A percentile compares a stretch with the other conserved stretches of the same genome.
These are phyloP conservation scores for Fusarium sp. DNA, from an alignment of 2,329 filamentous ascomycete species.

Conservation along the genomic window DNA sequence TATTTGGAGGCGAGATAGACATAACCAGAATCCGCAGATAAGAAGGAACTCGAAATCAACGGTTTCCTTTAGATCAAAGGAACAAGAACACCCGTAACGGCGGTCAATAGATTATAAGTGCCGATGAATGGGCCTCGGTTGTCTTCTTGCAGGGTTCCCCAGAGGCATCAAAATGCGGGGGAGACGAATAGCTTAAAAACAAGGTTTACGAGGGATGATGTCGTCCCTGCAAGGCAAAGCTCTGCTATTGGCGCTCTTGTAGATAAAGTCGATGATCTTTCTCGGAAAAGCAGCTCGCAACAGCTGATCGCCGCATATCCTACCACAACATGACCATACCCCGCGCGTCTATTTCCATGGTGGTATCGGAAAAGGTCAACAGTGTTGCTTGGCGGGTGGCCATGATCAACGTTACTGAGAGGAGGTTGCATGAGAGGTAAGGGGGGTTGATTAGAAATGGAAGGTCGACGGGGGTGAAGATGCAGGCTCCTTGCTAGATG, in stretches of 20 bases:
- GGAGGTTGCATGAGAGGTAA: background rate
- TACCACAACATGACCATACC: background rate
- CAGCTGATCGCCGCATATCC: background rate
- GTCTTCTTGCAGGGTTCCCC: constrained; percentile 14
- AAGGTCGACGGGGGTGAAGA: background rate
- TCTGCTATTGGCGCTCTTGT: constrained; percentile 1
- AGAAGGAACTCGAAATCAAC: background rate
- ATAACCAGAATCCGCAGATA: background rate
- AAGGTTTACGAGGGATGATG: constrained; percentile 7
- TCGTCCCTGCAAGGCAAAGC: background rate
- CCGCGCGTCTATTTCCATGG: background rate
- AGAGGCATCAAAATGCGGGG: constrained; percentile 23
- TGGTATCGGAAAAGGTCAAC: background rate
- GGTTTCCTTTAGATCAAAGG: accelerated
- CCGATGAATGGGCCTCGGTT: background rate
- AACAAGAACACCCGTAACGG: background rate
- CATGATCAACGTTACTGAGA: background rate
- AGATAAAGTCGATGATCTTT: background rate
- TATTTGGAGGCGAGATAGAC: background rate
- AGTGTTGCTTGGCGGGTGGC: background rate
- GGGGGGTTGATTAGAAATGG: background rate
- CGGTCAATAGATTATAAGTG: constrained; percentile 4
- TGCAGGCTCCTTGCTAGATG: background rate
- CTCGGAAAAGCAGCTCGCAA: constrained; percentile 3
- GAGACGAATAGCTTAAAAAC: constrained; percentile 16